These are phyloP conservation scores for Cryphonectria japonica DNA, from an alignment of 2,329 filamentous ascomycete species.

Conservation along the genomic window DNA sequence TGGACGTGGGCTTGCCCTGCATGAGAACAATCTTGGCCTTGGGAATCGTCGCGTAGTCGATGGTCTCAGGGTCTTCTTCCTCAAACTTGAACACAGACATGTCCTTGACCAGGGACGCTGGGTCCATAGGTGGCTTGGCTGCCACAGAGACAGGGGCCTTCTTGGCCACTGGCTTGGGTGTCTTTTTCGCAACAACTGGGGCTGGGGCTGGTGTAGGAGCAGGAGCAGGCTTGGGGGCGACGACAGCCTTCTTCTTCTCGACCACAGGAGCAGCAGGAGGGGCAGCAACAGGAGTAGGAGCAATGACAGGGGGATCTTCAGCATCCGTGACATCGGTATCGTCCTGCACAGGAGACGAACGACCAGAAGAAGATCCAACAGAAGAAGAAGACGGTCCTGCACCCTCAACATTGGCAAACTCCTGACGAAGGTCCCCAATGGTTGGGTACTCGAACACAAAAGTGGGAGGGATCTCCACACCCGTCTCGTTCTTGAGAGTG, in stretches of 20 bases:
- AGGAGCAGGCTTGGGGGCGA: background rate
- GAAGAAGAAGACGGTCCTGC: background rate
- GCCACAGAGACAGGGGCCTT: slow-evolving; percentile 13
- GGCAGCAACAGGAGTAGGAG: background rate
- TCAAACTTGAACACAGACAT: slow-evolving; percentile 26
- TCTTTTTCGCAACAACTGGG: slow-evolving; percentile 2
- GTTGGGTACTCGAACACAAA: slow-evolving; percentile 32
- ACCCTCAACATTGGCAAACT: slow-evolving; percentile 23
- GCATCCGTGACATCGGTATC: slow-evolving; percentile 20
- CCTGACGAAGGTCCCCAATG: slow-evolving; percentile 30
- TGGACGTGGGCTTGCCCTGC: slow-evolving; percentile 32
- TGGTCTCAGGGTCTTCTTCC: slow-evolving; percentile 24
- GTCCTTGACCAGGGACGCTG: slow-evolving; percentile 24
- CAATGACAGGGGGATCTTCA: slow-evolving; percentile 6
- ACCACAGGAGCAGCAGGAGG: slow-evolving; percentile 5
- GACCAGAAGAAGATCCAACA: slow-evolving; percentile 3
- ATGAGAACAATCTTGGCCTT: slow-evolving; percentile 35
- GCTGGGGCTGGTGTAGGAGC: background rate
- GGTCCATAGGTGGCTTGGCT: slow-evolving; percentile 1
- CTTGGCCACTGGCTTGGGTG: background rate
- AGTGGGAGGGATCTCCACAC: slow-evolving; percentile 30
- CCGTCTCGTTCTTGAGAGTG: slow-evolving; percentile 32
- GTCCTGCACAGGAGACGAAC: slow-evolving; percentile 12
- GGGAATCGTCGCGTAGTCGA: slow-evolving; percentile 22
- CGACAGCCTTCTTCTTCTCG: slow-evolving; percentile 2